Percentiles rank a stretch among this genome's conserved stretches.
These are phyloP conservation scores for Sporothrix phasma DNA, from an alignment of 2,329 filamentous ascomycete genomes.

Conservation along the genomic window DNA sequence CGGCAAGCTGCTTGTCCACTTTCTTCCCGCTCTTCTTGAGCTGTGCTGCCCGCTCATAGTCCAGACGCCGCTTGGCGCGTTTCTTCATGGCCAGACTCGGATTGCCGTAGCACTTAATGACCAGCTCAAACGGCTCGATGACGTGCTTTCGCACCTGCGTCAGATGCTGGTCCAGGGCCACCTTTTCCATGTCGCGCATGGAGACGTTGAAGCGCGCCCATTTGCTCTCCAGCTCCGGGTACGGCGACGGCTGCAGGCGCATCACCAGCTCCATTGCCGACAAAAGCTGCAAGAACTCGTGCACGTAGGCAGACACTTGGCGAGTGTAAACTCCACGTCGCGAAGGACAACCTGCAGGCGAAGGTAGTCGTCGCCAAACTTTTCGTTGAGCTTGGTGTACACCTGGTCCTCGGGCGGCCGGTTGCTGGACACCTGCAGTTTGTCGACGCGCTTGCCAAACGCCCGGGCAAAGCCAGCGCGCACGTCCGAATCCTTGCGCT, in stretches of 20 bases:
- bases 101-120: conserved; percentile 53
- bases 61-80: conserved; percentile 80
- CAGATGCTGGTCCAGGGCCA: conserved; percentile 63
- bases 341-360: conserved; percentile 84
- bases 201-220: conserved; percentile 87
- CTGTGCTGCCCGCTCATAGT: conserved; percentile 74
- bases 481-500: conserved; percentile 81
- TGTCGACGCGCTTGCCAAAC: conserved; percentile 81
- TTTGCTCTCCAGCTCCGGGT: conserved; percentile 83
- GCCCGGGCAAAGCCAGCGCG: conserved; percentile 77
- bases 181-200: conserved; percentile 74
- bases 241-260: conserved; percentile 57
- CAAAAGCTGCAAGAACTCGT: conserved; percentile 70
- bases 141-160: conserved; percentile 67
- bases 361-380: conserved; percentile 85
- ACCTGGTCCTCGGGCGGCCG: conserved; percentile 65
- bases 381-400: conserved; percentile 73
- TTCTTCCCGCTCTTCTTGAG: conserved; percentile 74
- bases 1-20: conserved; percentile 72
- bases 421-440: conserved; percentile 56
- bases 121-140: conserved; percentile 52
- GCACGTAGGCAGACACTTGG: conserved; percentile 69
- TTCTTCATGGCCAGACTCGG: conserved; percentile 89
- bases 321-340: conserved; percentile 89
- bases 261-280: conserved; percentile 77